phyloP scores from a whole-genome alignment of 2,329 filamentous ascomycete genomes.

The Botryotinia narcissicola region DNA sequence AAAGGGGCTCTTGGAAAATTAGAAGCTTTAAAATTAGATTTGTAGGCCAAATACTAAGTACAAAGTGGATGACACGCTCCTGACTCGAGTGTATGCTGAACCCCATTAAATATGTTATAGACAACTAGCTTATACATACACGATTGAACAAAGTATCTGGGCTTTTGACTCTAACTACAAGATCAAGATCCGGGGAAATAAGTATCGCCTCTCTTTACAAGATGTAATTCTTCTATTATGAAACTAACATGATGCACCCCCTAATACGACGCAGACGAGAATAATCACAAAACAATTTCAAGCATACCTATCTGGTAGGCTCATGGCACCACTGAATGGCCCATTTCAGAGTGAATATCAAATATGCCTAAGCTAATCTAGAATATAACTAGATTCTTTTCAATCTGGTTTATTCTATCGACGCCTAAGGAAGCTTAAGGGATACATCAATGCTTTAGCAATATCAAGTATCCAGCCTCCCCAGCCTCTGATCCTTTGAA shows the following conservation, averaged over 20 bases:
- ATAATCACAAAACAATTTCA: background rate
- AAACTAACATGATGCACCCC: slow-evolving; percentile 45
- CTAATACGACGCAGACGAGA: background rate
- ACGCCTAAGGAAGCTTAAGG: slow-evolving; percentile 14
- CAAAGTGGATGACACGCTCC: background rate
- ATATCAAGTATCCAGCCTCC: slow-evolving; percentile 41
- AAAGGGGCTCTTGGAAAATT: background rate
- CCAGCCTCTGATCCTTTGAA: slow-evolving; percentile 53
- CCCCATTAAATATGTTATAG: accelerated
- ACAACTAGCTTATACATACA: background rate
- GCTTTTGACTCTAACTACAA: background rate
- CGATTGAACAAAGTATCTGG: background rate
- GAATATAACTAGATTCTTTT: background rate
- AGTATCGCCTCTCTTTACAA: background rate
- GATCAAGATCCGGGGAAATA: background rate
- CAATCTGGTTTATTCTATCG: background rate
- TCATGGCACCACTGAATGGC: background rate
- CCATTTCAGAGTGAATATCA: background rate
- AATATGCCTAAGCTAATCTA: background rate
- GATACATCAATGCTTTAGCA: slow-evolving; percentile 28
- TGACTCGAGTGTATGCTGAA: background rate
- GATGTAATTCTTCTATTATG: background rate
- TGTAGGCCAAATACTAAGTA: background rate
- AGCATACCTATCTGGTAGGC: background rate
- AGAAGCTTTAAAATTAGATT: background rate